Conservation (phyloP, 2,329 filamentous ascomycete species). For the Alternaria rosae region DNA sequence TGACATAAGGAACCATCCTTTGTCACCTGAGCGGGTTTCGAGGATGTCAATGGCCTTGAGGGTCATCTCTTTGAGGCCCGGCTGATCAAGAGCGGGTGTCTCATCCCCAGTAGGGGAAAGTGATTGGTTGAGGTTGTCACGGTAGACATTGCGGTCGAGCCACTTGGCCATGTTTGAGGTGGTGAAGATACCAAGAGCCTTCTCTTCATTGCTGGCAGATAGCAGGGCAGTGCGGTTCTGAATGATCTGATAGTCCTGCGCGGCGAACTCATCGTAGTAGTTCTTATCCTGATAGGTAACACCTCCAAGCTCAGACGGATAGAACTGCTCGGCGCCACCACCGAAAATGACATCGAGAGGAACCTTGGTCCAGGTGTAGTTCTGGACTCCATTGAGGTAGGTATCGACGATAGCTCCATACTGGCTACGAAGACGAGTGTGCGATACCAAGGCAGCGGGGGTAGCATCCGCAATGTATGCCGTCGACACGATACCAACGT, state of each 20-base stretch:
- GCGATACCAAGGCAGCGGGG: constrained; percentile 67
- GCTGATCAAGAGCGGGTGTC: constrained; percentile 73
- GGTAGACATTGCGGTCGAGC: constrained; percentile 85
- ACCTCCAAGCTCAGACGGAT: constrained; percentile 60
- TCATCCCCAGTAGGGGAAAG: constrained; percentile 74
- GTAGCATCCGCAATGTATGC: constrained; percentile 84
- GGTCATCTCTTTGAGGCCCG: constrained; percentile 88
- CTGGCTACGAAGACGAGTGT: constrained; percentile 73
- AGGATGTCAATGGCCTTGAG: constrained; percentile 84
- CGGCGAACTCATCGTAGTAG: constrained; percentile 74
- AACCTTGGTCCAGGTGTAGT: constrained; percentile 82
- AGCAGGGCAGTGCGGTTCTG: constrained; percentile 77
- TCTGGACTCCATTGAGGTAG: constrained; percentile 76
- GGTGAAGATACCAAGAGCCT: constrained; percentile 80
- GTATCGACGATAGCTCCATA: constrained; percentile 79
- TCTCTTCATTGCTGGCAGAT: constrained; percentile 63
- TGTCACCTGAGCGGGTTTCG: constrained; percentile 67
- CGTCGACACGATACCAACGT: constrained; percentile 73
- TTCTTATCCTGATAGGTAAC: constrained; percentile 73
- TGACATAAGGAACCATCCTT: constrained; percentile 87
- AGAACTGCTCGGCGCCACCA: constrained; percentile 83
- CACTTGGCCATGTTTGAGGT: constrained; percentile 79
- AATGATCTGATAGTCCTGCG: constrained; percentile 74
- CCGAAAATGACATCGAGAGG: constrained; percentile 81
- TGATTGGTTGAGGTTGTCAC: constrained; percentile 70